Evolutionary conservation across 2,329 filamentous ascomycete species (phyloP), one percentile per base, ranked within the genome.

Genomic region (Septoria petroselini): DNA sequence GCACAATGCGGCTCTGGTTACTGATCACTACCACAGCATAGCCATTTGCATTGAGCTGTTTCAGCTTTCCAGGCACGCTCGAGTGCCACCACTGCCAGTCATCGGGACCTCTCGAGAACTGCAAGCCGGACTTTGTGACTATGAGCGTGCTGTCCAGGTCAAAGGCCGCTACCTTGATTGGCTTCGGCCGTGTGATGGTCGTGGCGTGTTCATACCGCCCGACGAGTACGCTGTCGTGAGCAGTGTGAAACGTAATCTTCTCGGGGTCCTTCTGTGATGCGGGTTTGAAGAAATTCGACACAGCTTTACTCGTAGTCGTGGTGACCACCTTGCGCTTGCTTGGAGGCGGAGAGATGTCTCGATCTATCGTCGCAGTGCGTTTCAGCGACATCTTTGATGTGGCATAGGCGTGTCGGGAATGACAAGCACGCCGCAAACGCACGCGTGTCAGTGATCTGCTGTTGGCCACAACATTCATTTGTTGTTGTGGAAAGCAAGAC

Each of bases 61-160:
- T 80, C 14, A 98, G 68, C 44, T 73, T 80, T 0, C 68, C 70
- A 1, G 89, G 88, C 0, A 97, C 86, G 14, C 71, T 76, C 11
- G 71, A 61, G 66, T 94, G 74, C 89, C 90, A 97, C 93, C 93
- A 98, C 68, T 88, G 89, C 93, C 93, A 98, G 66, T 97, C 91
- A 3, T 76, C 74, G 0, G 83, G 80, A 57, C 83, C 80, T 43
- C 78, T 78, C 2, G 82, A 78, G 63, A 91, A 91, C 42, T 80
- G 85, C 69, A 88, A 93, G 6, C 90, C 90, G 0, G 90, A 95
- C 3, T 82, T 77, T 0, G 89, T 86, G 1, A 76, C 76, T 54
- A 98, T 89, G 27, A 98, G 72, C 0, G 93, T 98, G 6, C 88
- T 93, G 66, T 98, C 93, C 17, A 89, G 75, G 60, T 89, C 85